Conservation (phyloP, 768 basidiomycete genomes). For the Naematelia encephala region DNA sequence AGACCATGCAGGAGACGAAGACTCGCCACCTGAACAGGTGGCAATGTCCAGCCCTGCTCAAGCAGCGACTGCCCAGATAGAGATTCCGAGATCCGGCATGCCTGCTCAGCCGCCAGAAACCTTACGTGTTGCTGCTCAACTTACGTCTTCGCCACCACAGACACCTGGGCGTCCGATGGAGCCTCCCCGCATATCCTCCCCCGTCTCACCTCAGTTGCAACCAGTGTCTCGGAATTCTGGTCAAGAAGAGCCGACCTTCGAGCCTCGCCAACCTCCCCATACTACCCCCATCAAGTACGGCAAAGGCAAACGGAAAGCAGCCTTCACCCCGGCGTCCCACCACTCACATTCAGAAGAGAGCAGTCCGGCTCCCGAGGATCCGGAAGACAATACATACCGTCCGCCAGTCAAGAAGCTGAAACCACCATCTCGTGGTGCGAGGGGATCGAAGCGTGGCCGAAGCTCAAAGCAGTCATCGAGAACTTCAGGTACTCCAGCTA, state of each 20-base stretch:
- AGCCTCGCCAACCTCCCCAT: not conserved
- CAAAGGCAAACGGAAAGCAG: not conserved
- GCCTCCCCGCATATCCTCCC: too few relatives aligned
- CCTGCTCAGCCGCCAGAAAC: too few relatives aligned
- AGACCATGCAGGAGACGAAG: not conserved
- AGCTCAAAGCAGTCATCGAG: not conserved
- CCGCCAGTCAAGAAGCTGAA: conserved; percentile 3
- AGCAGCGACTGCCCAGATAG: not conserved
- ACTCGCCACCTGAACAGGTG: not conserved
- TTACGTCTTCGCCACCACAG: too few relatives aligned
- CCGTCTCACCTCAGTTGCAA: too few relatives aligned
- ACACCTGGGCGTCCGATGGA: too few relatives aligned
- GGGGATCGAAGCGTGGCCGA: not conserved
- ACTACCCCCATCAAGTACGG: not conserved
- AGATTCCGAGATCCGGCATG: not conserved
- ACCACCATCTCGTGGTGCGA: not conserved
- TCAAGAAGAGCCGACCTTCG: not conserved
- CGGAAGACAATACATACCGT: conserved; percentile 20
- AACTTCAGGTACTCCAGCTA: conserved; percentile 4
- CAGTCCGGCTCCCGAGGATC: conserved; percentile 17
- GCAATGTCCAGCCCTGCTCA: not conserved
- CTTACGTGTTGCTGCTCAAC: too few relatives aligned
- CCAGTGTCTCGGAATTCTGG: too few relatives aligned
- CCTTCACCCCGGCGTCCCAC: not conserved
- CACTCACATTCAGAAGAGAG: not conserved